Evolutionary conservation across 768 basidiomycete species (phyloP).

Genomic region (Termitomyces sp.): DNA sequence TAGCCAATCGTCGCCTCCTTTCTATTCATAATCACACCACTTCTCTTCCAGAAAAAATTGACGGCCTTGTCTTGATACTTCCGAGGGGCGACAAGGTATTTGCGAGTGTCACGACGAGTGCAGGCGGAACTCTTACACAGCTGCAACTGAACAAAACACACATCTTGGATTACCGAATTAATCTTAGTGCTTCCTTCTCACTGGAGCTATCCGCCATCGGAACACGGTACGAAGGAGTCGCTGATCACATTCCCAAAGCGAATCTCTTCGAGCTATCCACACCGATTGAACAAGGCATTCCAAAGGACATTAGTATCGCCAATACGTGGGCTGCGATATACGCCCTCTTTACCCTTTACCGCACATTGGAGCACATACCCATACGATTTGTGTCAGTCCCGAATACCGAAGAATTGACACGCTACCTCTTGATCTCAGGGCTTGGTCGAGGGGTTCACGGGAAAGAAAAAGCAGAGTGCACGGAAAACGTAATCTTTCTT

Average conservation of each 20-base stretch:
- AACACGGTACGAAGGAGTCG: constrained; percentile 21
- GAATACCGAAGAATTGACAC: constrained; percentile 24
- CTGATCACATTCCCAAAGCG: constrained; percentile 24
- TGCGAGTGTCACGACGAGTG: constrained; percentile 4
- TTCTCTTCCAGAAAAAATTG: constrained; percentile 3
- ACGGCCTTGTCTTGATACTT: constrained; percentile 20
- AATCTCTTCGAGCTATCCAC: constrained; percentile 18
- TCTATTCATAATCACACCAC: constrained; percentile 18
- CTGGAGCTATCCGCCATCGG: constrained; percentile 22
- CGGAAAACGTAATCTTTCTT: constrained; percentile 28
- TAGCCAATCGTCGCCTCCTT: constrained; percentile 16
- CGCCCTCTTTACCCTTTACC: constrained; percentile 32
- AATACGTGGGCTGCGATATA: constrained; percentile 38
- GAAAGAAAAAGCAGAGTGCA: constrained; percentile 8
- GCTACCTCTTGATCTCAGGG: constrained; percentile 34
- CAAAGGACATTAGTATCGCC: constrained; percentile 16
- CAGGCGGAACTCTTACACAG: constrained; percentile 11
- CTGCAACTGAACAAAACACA: constrained; percentile 17
- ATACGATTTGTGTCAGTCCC: constrained; percentile 24
- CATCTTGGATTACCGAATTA: constrained; percentile 14
- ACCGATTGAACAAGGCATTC: constrained; percentile 12
- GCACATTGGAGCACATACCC: constrained; percentile 35
- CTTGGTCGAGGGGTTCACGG: constrained; percentile 21
- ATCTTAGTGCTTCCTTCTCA: constrained; percentile 9
- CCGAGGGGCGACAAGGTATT: constrained; percentile 21